phyloP scores from a whole-genome alignment of 2,329 filamentous ascomycete species.

The Boeremia exigua region DNA sequence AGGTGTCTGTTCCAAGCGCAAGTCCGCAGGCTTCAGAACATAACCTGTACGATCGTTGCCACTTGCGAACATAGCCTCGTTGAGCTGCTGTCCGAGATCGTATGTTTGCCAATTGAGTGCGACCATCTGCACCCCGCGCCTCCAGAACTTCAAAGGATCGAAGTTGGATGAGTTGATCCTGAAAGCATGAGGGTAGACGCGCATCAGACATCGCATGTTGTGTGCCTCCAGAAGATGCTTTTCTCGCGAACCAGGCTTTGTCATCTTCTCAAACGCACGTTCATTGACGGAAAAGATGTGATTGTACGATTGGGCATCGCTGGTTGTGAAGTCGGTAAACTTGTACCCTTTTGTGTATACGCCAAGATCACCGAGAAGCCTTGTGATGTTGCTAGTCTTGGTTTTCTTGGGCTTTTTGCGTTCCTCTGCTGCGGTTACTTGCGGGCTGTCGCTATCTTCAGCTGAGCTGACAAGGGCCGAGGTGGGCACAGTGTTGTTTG shows the following conservation, averaged over 20 bases:
- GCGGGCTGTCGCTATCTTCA: constrained; percentile 76
- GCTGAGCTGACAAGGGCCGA: constrained; percentile 63
- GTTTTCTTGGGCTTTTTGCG: constrained; percentile 66
- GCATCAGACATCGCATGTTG: constrained; percentile 85
- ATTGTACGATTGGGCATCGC: constrained; percentile 85
- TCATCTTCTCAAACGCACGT: constrained; percentile 81
- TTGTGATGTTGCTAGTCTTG: constrained; percentile 81
- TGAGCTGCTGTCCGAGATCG: constrained; percentile 93
- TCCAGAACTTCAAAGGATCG: constrained; percentile 91
- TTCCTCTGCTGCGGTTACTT: constrained; percentile 62
- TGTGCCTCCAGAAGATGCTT: constrained; percentile 84
- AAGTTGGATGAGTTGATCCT: constrained; percentile 92
- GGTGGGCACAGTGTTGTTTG: constrained; percentile 61
- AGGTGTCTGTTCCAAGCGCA: constrained; percentile 59
- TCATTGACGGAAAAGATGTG: constrained; percentile 97
- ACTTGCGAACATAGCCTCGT: constrained; percentile 96
- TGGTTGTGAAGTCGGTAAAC: constrained; percentile 78
- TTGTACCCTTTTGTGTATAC: constrained; percentile 81
- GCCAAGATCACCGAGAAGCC: constrained; percentile 81
- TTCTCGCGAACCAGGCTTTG: constrained; percentile 73
- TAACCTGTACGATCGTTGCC: constrained; percentile 88
- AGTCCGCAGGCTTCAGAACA: constrained; percentile 87
- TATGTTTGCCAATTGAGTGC: constrained; percentile 99
- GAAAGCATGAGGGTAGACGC: constrained; percentile 86
- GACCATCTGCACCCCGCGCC: constrained; percentile 95